These are phyloP conservation scores for Botrytis porri DNA, from an alignment of 2,329 filamentous ascomycete genomes.

Conservation along the genomic window DNA sequence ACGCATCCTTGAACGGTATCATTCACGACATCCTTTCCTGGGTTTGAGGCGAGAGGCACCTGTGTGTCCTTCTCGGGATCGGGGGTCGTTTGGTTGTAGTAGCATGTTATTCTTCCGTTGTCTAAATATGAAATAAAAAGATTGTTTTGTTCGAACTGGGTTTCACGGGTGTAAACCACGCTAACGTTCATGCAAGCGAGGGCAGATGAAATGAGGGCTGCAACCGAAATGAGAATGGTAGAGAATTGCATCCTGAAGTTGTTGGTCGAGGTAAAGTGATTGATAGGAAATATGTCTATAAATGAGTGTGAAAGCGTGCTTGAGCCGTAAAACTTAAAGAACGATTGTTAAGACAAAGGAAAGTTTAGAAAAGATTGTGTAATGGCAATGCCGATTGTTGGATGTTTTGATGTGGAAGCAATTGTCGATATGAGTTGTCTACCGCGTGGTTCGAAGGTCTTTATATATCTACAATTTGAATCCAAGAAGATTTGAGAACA, in stretches of 20 bases:
- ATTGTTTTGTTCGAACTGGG: neutral
- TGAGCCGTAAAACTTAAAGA: neutral
- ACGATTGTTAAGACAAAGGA: neutral
- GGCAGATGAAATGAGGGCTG: neutral
- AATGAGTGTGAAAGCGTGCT: neutral
- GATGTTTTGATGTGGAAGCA: conserved; percentile 3
- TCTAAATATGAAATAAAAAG: neutral
- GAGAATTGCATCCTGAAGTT: conserved; percentile 1
- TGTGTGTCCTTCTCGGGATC: too few species aligned
- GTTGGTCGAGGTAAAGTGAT: neutral
- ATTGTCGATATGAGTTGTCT: neutral
- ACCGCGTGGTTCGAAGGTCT: neutral
- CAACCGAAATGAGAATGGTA: neutral
- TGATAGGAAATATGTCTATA: neutral
- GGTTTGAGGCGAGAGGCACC: too few species aligned
- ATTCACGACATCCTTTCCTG: too few species aligned
- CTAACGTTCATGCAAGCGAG: neutral
- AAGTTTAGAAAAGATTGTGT: neutral
- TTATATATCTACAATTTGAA: neutral
- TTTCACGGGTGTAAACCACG: neutral
- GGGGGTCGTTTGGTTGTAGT: too few species aligned
- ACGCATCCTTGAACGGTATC: too few species aligned
- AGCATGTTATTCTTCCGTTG: neutral
- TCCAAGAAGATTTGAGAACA: neutral
- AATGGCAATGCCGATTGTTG: neutral